Evolutionary conservation across 305 asterid genomes (phyloP).

Genomic region (Ajuga reptans): DNA sequence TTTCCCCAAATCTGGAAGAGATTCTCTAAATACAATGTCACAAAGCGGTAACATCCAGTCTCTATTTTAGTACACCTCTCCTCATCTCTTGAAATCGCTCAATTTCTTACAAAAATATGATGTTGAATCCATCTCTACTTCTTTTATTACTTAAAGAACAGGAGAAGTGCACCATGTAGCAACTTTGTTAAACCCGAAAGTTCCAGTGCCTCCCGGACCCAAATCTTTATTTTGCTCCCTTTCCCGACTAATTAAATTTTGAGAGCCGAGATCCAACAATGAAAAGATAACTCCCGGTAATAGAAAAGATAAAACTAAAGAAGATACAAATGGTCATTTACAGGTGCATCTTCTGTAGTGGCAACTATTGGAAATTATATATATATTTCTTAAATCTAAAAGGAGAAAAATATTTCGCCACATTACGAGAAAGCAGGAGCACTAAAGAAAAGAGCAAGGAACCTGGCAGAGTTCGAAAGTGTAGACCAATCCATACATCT

Average conservation of each 20-base stretch:
- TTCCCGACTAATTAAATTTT: not conserved
- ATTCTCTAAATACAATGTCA: not conserved
- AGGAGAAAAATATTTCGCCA: not conserved
- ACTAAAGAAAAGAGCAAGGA: not conserved
- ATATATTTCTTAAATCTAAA: not conserved
- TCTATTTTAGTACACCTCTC: slow-evolving; percentile 12
- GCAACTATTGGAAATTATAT: not conserved
- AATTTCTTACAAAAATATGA: not conserved
- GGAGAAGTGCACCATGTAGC: not conserved
- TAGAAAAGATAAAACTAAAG: not conserved
- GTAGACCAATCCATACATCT: not conserved
- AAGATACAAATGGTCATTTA: not conserved
- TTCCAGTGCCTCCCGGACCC: not conserved
- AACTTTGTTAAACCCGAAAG: not conserved
- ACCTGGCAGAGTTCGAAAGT: not conserved
- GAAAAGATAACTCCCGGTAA: not conserved
- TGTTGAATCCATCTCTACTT: not conserved
- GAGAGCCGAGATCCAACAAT: not conserved
- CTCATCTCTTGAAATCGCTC: not conserved
- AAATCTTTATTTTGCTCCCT: not conserved
- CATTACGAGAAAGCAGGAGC: not conserved
- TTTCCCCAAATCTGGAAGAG: slow-evolving; percentile 1
- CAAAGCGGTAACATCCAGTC: not conserved
- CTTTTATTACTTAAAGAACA: not conserved
- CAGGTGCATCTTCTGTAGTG: not conserved